Base-by-base conservation (phyloP, 805 yeast genomes). In the Schwanniomyces yamadae region DNA sequence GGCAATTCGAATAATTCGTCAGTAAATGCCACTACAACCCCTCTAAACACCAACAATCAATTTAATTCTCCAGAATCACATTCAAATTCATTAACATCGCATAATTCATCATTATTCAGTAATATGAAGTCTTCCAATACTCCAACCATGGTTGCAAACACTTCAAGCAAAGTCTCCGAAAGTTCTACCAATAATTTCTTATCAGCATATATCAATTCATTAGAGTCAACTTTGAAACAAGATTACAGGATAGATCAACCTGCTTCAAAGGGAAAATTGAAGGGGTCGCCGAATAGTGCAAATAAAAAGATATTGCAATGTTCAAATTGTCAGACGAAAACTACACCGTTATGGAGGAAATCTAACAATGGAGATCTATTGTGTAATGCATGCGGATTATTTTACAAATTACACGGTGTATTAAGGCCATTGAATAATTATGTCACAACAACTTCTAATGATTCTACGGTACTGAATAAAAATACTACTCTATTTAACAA, bases 341-440 rank as follows among this genome's bases (percentile, higher is more conserved):
- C 74, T 4, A 68, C 74, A 1, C 74, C 74, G 8, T 46, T 69
- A 15, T 69, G 74, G 74, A 52, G 74, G 26, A 66, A 62, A 39
- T 55, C 71, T 8, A 60, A 57, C 43, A 55, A 58, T 28, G 74
- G 74, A 5, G 71, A 65, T 33, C 55, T 68, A 28, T 52, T 69
- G 19, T 69, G 74, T 42, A 69, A 69, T 44, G 74, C 73, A 1
- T 69, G 74, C 41, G 74, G 74, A 6, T 56, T 69, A 25, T 69
- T 68, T 42, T 66, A 64, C 44, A 69, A 69, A 44, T 50, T 69
- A 23, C 74, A 69, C 39, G 74, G 74, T 5, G 68, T 66, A 4
- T 59, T 67, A 46, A 52, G 74, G 14, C 74, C 74, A 3, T 49
- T 67, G 24, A 60, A 54, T 43, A 47, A 50, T 23, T 13, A 27